phyloP scores from a whole-genome alignment of 805 yeast genomes.

The Vanderwaltozyma yarrowii region DNA sequence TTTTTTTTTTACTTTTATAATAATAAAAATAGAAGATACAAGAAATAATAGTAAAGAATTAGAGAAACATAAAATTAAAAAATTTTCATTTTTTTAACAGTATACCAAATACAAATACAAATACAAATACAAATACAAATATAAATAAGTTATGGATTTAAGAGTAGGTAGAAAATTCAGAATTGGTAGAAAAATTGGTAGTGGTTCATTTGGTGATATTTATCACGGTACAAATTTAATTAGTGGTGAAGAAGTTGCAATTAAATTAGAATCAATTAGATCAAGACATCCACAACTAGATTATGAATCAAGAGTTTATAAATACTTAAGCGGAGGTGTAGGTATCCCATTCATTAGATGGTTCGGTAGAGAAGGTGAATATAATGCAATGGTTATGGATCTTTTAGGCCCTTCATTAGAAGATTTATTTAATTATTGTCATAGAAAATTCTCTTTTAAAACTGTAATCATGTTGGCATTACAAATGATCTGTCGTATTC shows the following conservation, averaged over 20 bases:
- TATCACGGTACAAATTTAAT: slow-evolving; percentile 89
- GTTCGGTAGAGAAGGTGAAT: slow-evolving; percentile 96
- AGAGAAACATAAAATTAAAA: no score
- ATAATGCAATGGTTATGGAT: slow-evolving; percentile 95
- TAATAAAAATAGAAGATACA: no score
- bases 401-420: slow-evolving; percentile 91
- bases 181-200: slow-evolving; percentile 91
- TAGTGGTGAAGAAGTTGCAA: slow-evolving; percentile 96
- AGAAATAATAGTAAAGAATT: no score
- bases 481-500: slow-evolving; percentile 88
- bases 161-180: slow-evolving; percentile 94
- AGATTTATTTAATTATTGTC: slow-evolving; percentile 92
- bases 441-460: slow-evolving; percentile 84
- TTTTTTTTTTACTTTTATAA: no score
- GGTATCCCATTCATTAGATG: slow-evolving; percentile 97
- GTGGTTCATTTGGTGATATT: slow-evolving; percentile 96
- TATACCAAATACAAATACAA: neutral
- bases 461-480: slow-evolving; percentile 91
- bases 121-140: no score
- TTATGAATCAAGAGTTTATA: slow-evolving; percentile 94
- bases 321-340: slow-evolving; percentile 91
- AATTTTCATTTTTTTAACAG: no score
- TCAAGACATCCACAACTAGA: slow-evolving; percentile 97
- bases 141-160: slow-evolving; percentile 41
- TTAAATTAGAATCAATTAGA: slow-evolving; percentile 80